These are phyloP conservation scores for Gloeopeniophorella convolvens DNA, from an alignment of 768 basidiomycete species.

Conservation along the genomic window DNA sequence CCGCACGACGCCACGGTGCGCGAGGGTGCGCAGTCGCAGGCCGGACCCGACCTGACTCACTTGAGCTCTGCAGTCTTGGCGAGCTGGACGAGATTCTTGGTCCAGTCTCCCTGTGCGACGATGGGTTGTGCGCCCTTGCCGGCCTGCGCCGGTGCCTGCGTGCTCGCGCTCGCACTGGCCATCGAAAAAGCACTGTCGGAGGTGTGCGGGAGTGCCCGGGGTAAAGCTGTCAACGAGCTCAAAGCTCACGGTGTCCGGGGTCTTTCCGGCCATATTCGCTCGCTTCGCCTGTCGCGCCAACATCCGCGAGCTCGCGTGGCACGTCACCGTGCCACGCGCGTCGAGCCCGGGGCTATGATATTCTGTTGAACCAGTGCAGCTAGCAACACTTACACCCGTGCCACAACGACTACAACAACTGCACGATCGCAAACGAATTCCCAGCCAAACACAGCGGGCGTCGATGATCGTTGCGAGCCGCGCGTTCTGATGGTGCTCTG, in stretches of 20 bases:
- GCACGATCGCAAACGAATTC: background rate
- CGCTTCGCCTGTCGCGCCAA: too few species aligned
- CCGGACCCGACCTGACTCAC: conserved; percentile 38
- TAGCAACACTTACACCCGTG: background rate
- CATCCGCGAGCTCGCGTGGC: too few species aligned
- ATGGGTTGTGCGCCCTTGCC: conserved; percentile 26
- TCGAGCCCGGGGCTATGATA: too few species aligned
- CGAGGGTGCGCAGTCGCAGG: background rate
- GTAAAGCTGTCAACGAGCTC: background rate
- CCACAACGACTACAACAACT: background rate
- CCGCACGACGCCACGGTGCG: background rate
- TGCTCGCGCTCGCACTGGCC: conserved; percentile 16
- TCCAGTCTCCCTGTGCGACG: conserved; percentile 82
- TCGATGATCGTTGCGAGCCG: background rate
- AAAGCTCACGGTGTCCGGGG: too few species aligned
- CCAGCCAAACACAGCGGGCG: background rate
- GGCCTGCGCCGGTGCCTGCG: conserved; percentile 17
- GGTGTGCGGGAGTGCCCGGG: conserved; percentile 16
- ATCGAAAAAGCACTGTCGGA: conserved; percentile 5
- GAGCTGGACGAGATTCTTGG: conserved; percentile 76
- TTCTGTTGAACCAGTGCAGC: too few species aligned
- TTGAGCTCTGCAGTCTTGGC: conserved; percentile 86
- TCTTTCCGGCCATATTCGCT: too few species aligned
- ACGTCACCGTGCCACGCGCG: too few species aligned
- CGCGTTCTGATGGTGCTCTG: background rate